Conservation (phyloP, 805 yeast species). For the Metschnikowia orientalis region DNA sequence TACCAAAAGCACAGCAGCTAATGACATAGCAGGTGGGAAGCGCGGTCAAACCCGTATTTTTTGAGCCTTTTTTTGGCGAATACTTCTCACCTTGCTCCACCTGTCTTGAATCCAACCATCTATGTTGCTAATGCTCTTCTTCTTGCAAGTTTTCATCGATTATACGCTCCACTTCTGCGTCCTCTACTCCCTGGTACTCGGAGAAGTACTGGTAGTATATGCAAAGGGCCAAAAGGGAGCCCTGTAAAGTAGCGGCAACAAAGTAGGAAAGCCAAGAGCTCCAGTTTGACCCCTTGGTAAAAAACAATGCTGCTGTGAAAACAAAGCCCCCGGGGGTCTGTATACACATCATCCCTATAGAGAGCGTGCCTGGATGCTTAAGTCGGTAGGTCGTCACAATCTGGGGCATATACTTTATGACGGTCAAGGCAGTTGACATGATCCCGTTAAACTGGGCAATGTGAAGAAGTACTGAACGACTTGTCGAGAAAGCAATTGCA, state of each 20-base stretch:
- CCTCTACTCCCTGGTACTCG: slow-evolving; percentile 10
- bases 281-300: slow-evolving; percentile 78
- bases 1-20: too few relatives aligned
- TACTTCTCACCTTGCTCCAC: not conserved
- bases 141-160: slow-evolving; percentile 9
- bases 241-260: slow-evolving; percentile 66
- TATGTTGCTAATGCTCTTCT: not conserved
- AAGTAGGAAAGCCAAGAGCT: slow-evolving; percentile 81
- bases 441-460: slow-evolving; percentile 63
- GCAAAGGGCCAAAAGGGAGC: slow-evolving; percentile 58
- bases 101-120: not conserved
- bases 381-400: slow-evolving; percentile 61
- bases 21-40: too few relatives aligned
- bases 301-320: slow-evolving; percentile 68
- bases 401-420: slow-evolving; percentile 77
- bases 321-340: slow-evolving; percentile 88
- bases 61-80: not conserved
- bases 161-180: slow-evolving; percentile 10
- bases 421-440: slow-evolving; percentile 57
- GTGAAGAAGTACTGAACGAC: slow-evolving; percentile 21
- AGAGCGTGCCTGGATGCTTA: slow-evolving; percentile 76
- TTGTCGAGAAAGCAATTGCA: slow-evolving; percentile 27
- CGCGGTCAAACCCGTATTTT: too few relatives aligned
- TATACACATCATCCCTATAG: slow-evolving; percentile 74
- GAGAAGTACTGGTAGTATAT: slow-evolving; percentile 37